These are phyloP conservation scores for Vitis labrusca DNA, from an alignment of 164 flowering plant genomes.

Conservation along the genomic window DNA sequence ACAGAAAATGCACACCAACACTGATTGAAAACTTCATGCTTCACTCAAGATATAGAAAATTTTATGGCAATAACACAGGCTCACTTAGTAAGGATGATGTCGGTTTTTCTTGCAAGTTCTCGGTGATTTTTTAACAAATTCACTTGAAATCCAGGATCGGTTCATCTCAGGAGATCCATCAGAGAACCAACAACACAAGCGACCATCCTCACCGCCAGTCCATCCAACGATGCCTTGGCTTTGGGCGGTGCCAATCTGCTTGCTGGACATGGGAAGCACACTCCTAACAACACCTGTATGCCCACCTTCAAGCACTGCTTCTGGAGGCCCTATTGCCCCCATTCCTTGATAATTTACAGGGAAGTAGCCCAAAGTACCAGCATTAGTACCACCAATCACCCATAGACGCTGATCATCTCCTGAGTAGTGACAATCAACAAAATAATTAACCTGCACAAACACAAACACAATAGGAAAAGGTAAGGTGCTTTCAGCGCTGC, in stretches of 20 bases:
- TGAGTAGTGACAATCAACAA: constrained; percentile 82
- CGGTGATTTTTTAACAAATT: constrained; percentile 55
- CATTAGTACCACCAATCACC: constrained; percentile 85
- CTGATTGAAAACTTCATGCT: no score
- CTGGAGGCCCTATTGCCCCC: constrained; percentile 53
- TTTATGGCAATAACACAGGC: not conserved
- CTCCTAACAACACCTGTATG: constrained; percentile 74
- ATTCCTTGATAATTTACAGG: constrained; percentile 58
- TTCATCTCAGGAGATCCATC: constrained; percentile 50
- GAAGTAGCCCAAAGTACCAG: constrained; percentile 82
- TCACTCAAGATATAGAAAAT: no score
- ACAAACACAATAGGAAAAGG: not conserved
- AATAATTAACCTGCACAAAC: constrained; percentile 77
- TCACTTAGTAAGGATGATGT: constrained; percentile 63
- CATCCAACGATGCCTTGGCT: constrained; percentile 74
- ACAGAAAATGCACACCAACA: not conserved
- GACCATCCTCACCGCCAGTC: constrained; percentile 99
- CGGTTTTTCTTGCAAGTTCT: constrained; percentile 41
- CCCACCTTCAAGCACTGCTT: constrained; percentile 85
- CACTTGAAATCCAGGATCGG: constrained; percentile 72
- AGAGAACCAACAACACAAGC: constrained; percentile 90
- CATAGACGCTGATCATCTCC: constrained; percentile 57
- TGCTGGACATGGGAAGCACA: constrained; percentile 52
- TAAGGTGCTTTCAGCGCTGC: no score
- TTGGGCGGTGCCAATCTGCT: constrained; percentile 17